Evolutionary conservation across 495 filamentous ascomycete species (phyloP).

Genomic region (Jackrogersella multiformis): DNA sequence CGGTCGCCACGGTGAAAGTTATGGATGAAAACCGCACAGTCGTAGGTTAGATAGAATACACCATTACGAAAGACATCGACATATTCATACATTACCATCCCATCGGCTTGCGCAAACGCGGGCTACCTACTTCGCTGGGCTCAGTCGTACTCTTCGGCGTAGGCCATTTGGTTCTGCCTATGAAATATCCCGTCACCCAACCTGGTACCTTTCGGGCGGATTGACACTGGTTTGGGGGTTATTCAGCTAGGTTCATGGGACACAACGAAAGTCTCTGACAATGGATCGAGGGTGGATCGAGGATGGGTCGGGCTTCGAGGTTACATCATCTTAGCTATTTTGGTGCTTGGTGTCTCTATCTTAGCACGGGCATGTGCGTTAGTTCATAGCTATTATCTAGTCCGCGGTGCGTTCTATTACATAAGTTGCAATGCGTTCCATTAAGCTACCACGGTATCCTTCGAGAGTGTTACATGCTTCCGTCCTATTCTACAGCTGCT

Average conservation of each 20-base stretch:
- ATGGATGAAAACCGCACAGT: background rate
- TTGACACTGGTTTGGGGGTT: background rate
- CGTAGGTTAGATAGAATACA: background rate
- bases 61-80: background rate
- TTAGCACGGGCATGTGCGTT: conserved; percentile 21
- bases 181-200: background rate
- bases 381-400: conserved; percentile 24
- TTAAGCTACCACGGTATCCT: background rate
- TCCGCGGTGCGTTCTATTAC: conserved; percentile 3
- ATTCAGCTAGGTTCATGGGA: background rate
- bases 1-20: background rate
- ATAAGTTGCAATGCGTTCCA: conserved; percentile 12
- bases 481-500: conserved; percentile 51
- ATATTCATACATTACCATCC: background rate
- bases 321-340: conserved; percentile 19
- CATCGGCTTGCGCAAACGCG: background rate
- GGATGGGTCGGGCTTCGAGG: conserved; percentile 6
- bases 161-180: background rate
- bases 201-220: background rate
- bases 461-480: background rate
- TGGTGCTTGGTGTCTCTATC: background rate
- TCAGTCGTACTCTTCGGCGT: background rate
- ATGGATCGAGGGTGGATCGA: conserved; percentile 8
- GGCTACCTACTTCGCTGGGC: background rate
- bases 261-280: background rate